These are phyloP conservation scores for Fagus crenata DNA, from an alignment of 306 rosid genomes.

Conservation along the genomic window DNA sequence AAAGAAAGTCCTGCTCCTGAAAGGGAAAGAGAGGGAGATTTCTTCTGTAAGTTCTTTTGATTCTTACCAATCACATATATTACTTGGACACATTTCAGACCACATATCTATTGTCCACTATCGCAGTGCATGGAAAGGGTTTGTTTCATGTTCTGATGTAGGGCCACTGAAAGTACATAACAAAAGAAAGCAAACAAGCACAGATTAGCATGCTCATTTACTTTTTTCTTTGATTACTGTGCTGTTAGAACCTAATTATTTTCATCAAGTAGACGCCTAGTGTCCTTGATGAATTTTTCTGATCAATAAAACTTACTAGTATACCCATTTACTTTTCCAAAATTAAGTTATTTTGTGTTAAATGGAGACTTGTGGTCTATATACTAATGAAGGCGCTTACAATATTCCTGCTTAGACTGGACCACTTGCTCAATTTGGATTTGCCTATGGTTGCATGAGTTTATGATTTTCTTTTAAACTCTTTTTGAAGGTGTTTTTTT, in stretches of 20 bases:
- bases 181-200: not conserved
- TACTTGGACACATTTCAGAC: not conserved
- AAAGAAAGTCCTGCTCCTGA: conserved; percentile 55
- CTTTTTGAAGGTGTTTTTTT: no score
- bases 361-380: not conserved
- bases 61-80: conserved; percentile 21
- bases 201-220: not conserved
- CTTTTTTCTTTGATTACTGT: no score
- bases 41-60: conserved; percentile 43
- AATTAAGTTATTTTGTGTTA: not conserved
- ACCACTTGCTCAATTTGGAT: not conserved
- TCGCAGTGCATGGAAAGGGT: not conserved
- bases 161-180: not conserved
- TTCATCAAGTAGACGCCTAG: no score
- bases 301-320: no score
- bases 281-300: no score
- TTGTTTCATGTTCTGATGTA: not conserved
- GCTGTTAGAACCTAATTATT: no score
- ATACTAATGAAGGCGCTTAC: no score
- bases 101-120: conserved; percentile 13
- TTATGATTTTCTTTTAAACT: no score
- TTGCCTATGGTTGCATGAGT: no score
- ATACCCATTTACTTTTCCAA: not conserved
- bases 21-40: conserved; percentile 56
- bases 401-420: not conserved